Base-by-base conservation (phyloP, 2,329 filamentous ascomycete genomes). In the Sclerotinia subarctica region DNA sequence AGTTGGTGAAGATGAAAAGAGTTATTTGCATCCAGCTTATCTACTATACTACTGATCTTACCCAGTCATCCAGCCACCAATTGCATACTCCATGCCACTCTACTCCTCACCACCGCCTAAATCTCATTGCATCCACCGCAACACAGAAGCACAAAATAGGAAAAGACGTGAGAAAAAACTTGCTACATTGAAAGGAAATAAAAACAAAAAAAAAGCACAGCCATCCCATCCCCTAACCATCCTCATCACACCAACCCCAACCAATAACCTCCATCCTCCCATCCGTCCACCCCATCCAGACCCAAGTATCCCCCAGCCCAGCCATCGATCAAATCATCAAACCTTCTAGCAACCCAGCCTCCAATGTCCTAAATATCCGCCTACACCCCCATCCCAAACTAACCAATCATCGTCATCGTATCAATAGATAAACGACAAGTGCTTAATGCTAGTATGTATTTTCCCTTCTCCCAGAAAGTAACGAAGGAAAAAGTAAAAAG, bases 151-250 rank as follows among this genome's bases (percentile, higher is more conserved):
- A 5, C 10, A 26, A 21, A 32, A 38, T 13, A 58, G 53, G 42
- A 66, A 66, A 29, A 51, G 32, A 60, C 11, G 38, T 17, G 44
- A 66, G 8, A 58, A 47, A 38, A 47, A 64, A 19, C 53, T 67
- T 67, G 56, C 66, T 67, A 67, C 66, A 67, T n/a, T 29, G 56
- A 67, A 67, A 54, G 42, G 35, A 67, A 47, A 63, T 63, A 63
- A 64, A 32, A 59, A 58, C 64, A 53, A 60, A 19, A 53, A 60
- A 19, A 56, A 38, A n/a, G n/a, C 52, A 47, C 53, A n/a, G 59
- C 32, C 62, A 42, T 57, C 35, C 47, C 42, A 42, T 29, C 52
- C 19, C n/a, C 35, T 8, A 24, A 47, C 24, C 46, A 51, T 62
- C 44, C 29, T 62, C 58, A 62, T 51, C 58, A 62, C 29, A 62